Evolutionary conservation across 805 yeast species (phyloP).

Genomic region (Pichia ethanolica): DNA sequence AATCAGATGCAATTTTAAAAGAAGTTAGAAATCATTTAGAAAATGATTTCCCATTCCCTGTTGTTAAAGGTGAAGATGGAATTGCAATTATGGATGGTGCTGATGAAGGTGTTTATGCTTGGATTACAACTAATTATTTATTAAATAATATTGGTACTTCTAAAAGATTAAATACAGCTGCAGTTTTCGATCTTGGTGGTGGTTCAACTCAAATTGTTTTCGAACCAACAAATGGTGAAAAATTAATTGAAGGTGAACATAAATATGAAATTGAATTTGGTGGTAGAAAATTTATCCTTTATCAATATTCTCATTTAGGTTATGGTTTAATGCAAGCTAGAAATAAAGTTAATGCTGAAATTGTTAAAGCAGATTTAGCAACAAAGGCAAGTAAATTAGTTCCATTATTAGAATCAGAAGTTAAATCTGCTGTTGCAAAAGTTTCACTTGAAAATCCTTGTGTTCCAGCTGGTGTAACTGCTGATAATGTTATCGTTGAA

Average conservation of each 20-base stretch:
- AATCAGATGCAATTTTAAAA: constrained; percentile 60
- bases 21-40: constrained; percentile 75
- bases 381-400: constrained; percentile 22
- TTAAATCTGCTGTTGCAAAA: constrained; percentile 33
- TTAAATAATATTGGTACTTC: constrained; percentile 88
- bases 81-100: constrained; percentile 91
- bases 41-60: constrained; percentile 82
- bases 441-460: constrained; percentile 70
- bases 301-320: constrained; percentile 93
- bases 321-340: constrained; percentile 95
- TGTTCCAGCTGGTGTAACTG: constrained; percentile 66
- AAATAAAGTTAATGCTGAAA: constrained; percentile 62
- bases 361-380: constrained; percentile 34
- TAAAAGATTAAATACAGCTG: constrained; percentile 79
- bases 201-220: constrained; percentile 98
- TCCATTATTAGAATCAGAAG: constrained; percentile 27
- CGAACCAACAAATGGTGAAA: constrained; percentile 68
- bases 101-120: constrained; percentile 97
- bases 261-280: constrained; percentile 78
- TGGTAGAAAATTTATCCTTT: constrained; percentile 67
- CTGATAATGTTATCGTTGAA: constrained; percentile 56
- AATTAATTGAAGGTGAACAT: constrained; percentile 77
- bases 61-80: constrained; percentile 72
- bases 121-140: constrained; percentile 94
- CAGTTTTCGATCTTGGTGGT: constrained; percentile 96